A percentile compares a stretch with the other conserved stretches of the same genome.
phyloP scores from a whole-genome alignment of 768 basidiomycete genomes.

The Suillus variegatus region DNA sequence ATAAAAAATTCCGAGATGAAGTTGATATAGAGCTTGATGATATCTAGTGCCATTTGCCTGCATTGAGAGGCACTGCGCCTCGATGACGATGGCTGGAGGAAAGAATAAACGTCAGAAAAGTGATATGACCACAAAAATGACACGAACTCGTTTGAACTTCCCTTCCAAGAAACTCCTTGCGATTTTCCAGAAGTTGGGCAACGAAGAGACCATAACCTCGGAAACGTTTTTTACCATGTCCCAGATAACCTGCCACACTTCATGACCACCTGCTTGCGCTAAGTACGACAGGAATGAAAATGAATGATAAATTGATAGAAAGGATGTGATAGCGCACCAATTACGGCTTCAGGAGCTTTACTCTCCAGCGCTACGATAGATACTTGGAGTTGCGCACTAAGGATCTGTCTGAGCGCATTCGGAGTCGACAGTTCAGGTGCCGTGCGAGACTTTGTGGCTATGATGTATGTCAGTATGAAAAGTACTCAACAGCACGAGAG shows the following conservation, averaged over 20 bases:
- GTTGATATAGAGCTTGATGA: conserved; percentile 83
- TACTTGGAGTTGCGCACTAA: conserved; percentile 59
- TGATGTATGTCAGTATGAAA: neutral
- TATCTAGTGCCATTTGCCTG: conserved; percentile 84
- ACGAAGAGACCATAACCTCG: conserved; percentile 77
- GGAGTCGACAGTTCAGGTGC: conserved; percentile 35
- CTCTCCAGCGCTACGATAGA: conserved; percentile 62
- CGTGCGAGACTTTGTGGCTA: conserved; percentile 51
- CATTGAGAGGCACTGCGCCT: conserved; percentile 84
- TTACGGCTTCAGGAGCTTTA: conserved; percentile 60
- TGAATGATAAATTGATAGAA: neutral
- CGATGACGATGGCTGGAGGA: conserved; percentile 41
- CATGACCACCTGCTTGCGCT: conserved; percentile 74
- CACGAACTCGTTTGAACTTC: conserved; percentile 74
- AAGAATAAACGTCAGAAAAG: conserved; percentile 12
- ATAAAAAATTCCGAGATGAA: conserved; percentile 85
- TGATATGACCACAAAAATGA: neutral
- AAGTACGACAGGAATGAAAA: conserved; percentile 10
- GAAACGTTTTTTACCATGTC: conserved; percentile 86
- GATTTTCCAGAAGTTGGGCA: conserved; percentile 95
- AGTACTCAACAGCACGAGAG: conserved; percentile 8
- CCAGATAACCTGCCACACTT: conserved; percentile 79
- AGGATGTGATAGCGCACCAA: conserved; percentile 45
- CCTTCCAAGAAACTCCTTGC: conserved; percentile 91
- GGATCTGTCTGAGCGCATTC: conserved; percentile 41